phyloP scores from a whole-genome alignment of 495 filamentous ascomycete genomes.

The Cercophora sp. region DNA sequence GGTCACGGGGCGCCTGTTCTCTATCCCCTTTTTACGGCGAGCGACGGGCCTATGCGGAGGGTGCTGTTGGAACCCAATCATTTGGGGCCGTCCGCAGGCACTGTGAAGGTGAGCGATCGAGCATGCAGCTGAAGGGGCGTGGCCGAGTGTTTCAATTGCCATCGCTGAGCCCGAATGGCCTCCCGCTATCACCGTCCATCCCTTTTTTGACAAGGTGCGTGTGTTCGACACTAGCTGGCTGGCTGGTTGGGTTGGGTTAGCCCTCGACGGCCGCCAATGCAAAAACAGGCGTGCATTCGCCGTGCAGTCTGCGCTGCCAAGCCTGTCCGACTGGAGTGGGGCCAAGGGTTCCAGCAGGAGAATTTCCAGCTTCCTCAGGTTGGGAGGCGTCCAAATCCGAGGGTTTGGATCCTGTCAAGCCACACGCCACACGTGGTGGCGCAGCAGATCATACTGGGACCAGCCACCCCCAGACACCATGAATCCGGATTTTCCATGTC shows the following conservation, averaged over 20 bases:
- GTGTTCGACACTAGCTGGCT: constrained; percentile 1
- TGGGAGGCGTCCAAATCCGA: constrained; percentile 15
- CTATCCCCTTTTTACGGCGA: neutral
- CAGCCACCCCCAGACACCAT: constrained; percentile 10
- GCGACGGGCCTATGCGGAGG: neutral
- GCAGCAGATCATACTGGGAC: neutral
- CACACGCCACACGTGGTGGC: constrained; percentile 4
- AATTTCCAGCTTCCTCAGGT: constrained; percentile 13
- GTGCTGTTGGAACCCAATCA: constrained; percentile 7
- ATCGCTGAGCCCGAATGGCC: neutral
- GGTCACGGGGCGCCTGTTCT: neutral
- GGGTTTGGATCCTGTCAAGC: constrained; percentile 17
- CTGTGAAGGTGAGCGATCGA: constrained; percentile 5
- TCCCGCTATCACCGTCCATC: neutral
- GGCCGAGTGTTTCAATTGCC: neutral
- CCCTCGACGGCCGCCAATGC: constrained; percentile 15
- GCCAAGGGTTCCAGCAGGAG: constrained; percentile 4
- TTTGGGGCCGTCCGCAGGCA: constrained; percentile 2
- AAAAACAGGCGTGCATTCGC: constrained; percentile 7
- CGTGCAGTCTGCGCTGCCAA: constrained; percentile 7
- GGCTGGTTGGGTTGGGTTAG: neutral
- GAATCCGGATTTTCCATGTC: constrained; percentile 1
- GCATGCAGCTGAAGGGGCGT: constrained; percentile 9
- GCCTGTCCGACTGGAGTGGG: neutral
- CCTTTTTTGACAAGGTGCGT: neutral